Conservation (phyloP, 305 asterid genomes). For the Fraxinus platypoda region DNA sequence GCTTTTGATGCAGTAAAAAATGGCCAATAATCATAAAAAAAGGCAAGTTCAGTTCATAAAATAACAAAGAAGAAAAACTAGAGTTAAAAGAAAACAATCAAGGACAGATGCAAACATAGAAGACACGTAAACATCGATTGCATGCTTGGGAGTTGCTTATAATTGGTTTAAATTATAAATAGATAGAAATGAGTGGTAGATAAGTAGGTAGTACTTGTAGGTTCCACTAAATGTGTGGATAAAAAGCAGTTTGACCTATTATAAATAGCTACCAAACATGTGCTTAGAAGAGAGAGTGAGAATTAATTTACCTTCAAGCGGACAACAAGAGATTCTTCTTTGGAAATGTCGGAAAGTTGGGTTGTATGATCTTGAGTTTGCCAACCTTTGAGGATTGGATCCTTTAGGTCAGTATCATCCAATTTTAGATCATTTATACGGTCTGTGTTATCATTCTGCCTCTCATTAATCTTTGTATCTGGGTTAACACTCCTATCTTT, state of each 20-base stretch:
- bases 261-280: neutral
- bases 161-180: neutral
- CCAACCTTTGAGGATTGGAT: constrained; percentile 33
- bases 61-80: neutral
- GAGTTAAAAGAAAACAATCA: neutral
- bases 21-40: neutral
- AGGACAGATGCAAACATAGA: neutral
- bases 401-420: constrained; percentile 35
- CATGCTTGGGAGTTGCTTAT: neutral
- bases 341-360: constrained; percentile 38
- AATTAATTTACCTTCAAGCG: constrained; percentile 61
- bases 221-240: neutral
- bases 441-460: constrained; percentile 36
- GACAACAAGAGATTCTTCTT: constrained; percentile 81
- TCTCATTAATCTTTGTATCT: constrained; percentile 41
- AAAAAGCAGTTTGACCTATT: neutral
- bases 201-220: neutral
- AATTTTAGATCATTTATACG: constrained; percentile 36
- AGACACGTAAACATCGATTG: neutral
- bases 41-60: neutral
- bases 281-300: constrained; percentile 2
- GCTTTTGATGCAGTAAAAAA: neutral
- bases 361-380: constrained; percentile 35
- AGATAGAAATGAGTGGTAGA: neutral
- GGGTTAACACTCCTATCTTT: constrained; percentile 51